A percentile compares a stretch with the other conserved stretches of the same genome.
Conservation (phyloP, 805 yeast genomes). For the Kuraishia borneana region DNA sequence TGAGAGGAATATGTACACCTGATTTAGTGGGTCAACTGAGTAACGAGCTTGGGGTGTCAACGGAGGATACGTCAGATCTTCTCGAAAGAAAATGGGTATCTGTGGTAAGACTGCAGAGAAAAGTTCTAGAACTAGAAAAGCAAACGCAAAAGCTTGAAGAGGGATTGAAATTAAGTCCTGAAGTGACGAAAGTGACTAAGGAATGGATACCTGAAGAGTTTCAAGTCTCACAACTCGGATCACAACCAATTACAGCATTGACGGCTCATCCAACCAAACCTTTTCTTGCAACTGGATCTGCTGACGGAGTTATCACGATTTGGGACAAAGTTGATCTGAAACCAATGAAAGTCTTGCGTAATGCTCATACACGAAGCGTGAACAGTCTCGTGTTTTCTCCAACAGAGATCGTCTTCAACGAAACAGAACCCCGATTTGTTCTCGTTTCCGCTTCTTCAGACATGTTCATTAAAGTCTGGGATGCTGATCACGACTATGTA, state of each 20-base stretch:
- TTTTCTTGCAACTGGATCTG: conserved; percentile 49
- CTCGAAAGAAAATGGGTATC: conserved; percentile 82
- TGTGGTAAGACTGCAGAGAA: conserved; percentile 67
- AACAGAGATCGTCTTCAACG: conserved; percentile 14
- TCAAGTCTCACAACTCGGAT: conserved; percentile 19
- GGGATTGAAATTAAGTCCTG: not conserved
- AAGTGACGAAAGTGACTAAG: not conserved
- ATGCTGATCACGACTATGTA: conserved; percentile 22
- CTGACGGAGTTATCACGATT: conserved; percentile 59
- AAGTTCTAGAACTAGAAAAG: conserved; percentile 58
- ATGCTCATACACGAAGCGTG: conserved; percentile 68
- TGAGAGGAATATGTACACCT: conserved; percentile 6
- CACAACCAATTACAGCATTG: conserved; percentile 52
- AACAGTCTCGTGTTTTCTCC: conserved; percentile 50
- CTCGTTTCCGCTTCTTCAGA: conserved; percentile 44
- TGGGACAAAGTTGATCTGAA: conserved; percentile 61
- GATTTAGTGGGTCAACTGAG: not conserved
- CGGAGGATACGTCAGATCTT: conserved; percentile 7
- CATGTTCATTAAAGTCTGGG: conserved; percentile 54
- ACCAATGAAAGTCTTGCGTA: conserved; percentile 47
- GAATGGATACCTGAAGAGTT: not conserved
- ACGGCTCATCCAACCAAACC: conserved; percentile 73
- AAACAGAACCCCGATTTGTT: conserved; percentile 12
- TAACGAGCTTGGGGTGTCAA: not conserved
- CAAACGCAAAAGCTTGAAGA: conserved; percentile 22